Percentiles rank a stretch among this genome's conserved stretches.
Conservation (phyloP, 345 rosid species). For the Chamaenerion angustifolium region DNA sequence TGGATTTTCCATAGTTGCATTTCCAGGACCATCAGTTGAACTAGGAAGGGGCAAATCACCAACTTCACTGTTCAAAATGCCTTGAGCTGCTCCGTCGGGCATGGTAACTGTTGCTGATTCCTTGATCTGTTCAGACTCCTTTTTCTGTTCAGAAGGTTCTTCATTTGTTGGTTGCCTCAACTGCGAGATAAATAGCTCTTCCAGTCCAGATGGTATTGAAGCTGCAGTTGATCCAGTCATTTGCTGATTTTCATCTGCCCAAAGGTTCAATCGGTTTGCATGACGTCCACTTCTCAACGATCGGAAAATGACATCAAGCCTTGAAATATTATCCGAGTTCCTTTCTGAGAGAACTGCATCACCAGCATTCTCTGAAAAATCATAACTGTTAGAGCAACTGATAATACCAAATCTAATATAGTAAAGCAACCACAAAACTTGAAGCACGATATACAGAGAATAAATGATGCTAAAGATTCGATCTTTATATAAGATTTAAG, state of each 20-base stretch:
- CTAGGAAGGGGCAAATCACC: slow-evolving; percentile 25
- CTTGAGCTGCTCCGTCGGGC: slow-evolving; percentile 37
- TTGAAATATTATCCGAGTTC: slow-evolving; percentile 34
- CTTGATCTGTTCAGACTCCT: slow-evolving; percentile 29
- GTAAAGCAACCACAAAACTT: no score
- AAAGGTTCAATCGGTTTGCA: slow-evolving; percentile 73
- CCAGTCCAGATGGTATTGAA: slow-evolving; percentile 72
- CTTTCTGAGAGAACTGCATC: slow-evolving; percentile 39
- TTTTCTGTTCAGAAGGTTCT: slow-evolving; percentile 44
- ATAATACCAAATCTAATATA: no score
- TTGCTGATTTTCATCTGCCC: slow-evolving; percentile 83
- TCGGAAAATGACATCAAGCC: slow-evolving; percentile 71
- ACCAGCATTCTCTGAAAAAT: slow-evolving; percentile 31
- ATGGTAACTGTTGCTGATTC: slow-evolving; percentile 30
- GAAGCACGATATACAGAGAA: no score
- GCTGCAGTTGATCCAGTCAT: slow-evolving; percentile 63
- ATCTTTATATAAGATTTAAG: neutral
- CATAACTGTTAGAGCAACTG: neutral
- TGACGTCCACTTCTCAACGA: slow-evolving; percentile 81
- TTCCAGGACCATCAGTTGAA: slow-evolving; percentile 28
- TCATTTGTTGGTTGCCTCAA: slow-evolving; percentile 56
- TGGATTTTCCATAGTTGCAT: slow-evolving; percentile 30
- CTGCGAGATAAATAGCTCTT: slow-evolving; percentile 83
- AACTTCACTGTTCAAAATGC: slow-evolving; percentile 28
- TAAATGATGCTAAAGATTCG: neutral